These are phyloP conservation scores for Angophora floribunda DNA, from an alignment of 345 rosid species.

Conservation along the genomic window DNA sequence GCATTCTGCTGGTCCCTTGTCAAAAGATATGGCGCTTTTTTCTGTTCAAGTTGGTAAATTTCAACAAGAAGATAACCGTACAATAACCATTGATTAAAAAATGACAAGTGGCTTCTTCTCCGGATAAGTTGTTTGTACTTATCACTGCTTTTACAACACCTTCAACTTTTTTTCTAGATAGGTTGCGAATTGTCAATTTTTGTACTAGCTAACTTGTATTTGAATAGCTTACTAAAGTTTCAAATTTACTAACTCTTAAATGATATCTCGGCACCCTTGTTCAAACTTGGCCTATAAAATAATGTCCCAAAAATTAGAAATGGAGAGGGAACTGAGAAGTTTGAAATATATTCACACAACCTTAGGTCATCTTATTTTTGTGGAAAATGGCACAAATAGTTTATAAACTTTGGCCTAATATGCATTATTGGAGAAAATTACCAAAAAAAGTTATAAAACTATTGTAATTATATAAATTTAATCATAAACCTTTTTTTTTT, in stretches of 20 bases:
- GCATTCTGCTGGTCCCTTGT: neutral
- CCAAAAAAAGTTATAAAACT: no score
- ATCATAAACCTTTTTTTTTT: no score
- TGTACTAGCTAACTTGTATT: neutral
- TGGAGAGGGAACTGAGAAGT: neutral
- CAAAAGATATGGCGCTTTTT: neutral
- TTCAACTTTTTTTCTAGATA: neutral
- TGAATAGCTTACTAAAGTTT: neutral
- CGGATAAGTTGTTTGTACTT: neutral
- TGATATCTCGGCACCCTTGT: neutral
- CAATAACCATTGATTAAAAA: neutral
- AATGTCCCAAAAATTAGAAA: neutral
- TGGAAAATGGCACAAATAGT: no score
- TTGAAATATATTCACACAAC: neutral
- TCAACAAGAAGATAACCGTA: neutral
- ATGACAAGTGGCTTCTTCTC: neutral
- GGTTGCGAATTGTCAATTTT: no score
- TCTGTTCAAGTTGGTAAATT: neutral
- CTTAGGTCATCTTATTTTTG: neutral
- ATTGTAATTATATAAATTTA: no score
- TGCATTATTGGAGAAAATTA: no score
- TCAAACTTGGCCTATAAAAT: neutral
- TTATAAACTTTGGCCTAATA: no score
- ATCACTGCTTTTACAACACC: neutral
- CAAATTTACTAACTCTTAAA: neutral